These are phyloP conservation scores for Globisporangium cystogenes DNA, from an alignment of 352 stramenopile species.

Conservation along the genomic window DNA sequence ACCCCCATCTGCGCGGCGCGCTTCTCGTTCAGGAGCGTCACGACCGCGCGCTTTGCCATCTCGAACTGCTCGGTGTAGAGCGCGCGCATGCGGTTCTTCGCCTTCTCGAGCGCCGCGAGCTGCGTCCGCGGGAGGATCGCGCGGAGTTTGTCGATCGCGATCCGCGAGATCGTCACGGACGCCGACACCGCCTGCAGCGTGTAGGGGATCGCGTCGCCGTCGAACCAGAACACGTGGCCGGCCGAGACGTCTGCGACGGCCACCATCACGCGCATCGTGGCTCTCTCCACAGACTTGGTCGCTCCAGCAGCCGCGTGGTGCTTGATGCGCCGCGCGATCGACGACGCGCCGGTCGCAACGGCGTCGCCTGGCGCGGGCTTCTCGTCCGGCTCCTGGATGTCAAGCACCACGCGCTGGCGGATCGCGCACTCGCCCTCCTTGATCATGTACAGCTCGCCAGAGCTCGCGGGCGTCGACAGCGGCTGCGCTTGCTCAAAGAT, in stretches of 20 bases:
- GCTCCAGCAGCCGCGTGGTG: neutral
- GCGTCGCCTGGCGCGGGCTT: neutral
- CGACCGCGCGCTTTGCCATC: conserved; percentile 28
- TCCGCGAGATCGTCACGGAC: conserved; percentile 30
- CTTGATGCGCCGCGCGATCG: neutral
- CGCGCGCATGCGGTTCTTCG: conserved; percentile 15
- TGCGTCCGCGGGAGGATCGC: conserved; percentile 34
- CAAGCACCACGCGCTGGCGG: conserved; percentile 19
- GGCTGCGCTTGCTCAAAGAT: conserved; percentile 21
- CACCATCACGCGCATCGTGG: conserved; percentile 26
- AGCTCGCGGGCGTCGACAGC: neutral
- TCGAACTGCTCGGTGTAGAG: conserved; percentile 31
- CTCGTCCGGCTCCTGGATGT: neutral
- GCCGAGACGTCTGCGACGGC: conserved; percentile 45
- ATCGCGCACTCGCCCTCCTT: conserved; percentile 52
- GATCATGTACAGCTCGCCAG: conserved; percentile 32
- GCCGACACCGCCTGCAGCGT: conserved; percentile 43
- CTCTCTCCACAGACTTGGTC: conserved; percentile 1
- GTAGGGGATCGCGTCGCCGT: conserved; percentile 25
- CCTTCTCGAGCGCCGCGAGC: conserved; percentile 20
- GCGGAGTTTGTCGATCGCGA: conserved; percentile 43
- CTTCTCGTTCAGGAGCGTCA: conserved; percentile 50
- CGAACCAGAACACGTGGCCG: conserved; percentile 55
- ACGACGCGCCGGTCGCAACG: neutral
- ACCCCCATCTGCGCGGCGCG: conserved; percentile 16